Conservation (phyloP, 257 asterid genomes). For the Jasminum sambac region DNA sequence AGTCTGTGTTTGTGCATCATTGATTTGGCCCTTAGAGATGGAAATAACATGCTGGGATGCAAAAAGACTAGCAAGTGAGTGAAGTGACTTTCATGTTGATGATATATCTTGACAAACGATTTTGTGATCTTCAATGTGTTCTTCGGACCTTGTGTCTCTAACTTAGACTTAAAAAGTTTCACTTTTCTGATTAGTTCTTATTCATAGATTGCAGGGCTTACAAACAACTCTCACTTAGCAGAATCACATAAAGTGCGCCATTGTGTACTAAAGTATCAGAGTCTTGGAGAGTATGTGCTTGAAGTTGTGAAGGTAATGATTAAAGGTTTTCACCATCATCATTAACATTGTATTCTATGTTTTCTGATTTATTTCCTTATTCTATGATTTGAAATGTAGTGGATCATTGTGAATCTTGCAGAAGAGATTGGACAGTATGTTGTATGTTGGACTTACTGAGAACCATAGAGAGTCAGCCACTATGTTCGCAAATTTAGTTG, state of each 20-base stretch:
- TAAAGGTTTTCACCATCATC: slow-evolving; percentile 19
- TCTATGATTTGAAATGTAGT: slow-evolving; percentile 33
- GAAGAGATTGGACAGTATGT: slow-evolving; percentile 86
- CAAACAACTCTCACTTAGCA: slow-evolving; percentile 72
- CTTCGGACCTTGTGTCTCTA: slow-evolving; percentile 21
- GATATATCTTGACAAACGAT: slow-evolving; percentile 15
- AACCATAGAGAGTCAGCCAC: slow-evolving; percentile 90
- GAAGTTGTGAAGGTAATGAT: slow-evolving; percentile 85
- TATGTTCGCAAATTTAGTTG: slow-evolving; percentile 86
- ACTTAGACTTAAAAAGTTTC: slow-evolving; percentile 21
- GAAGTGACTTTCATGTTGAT: slow-evolving; percentile 5
- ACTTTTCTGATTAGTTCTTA: slow-evolving; percentile 24
- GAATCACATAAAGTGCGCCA: slow-evolving; percentile 91
- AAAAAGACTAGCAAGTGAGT: not conserved
- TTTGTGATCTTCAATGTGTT: slow-evolving; percentile 1
- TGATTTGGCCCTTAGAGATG: not conserved
- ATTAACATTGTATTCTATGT: slow-evolving; percentile 12
- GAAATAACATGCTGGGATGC: slow-evolving; percentile 9
- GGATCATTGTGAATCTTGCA: slow-evolving; percentile 62
- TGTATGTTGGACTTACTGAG: slow-evolving; percentile 92
- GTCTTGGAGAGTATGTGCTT: slow-evolving; percentile 82
- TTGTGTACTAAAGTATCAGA: slow-evolving; percentile 66
- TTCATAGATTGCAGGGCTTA: slow-evolving; percentile 73
- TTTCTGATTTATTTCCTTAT: slow-evolving; percentile 14
- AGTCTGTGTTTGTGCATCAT: not conserved